A percentile compares a stretch with the other conserved stretches of the same genome.
Evolutionary conservation across 2,329 filamentous ascomycete species (phyloP).

Genomic region (Teratosphaeria destructans): DNA sequence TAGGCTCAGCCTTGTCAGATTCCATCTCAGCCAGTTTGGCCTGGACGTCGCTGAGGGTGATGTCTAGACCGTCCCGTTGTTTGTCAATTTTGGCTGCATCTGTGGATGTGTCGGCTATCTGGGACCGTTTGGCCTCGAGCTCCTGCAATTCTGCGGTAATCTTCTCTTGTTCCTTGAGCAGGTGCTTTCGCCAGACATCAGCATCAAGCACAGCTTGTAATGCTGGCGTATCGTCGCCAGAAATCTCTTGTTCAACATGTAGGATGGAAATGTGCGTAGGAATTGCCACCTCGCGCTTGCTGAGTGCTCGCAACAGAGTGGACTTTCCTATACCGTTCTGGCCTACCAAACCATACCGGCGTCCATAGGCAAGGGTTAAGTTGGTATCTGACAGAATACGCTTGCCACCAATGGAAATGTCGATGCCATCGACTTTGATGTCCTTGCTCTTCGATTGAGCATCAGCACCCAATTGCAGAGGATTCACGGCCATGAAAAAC

Average conservation of each 20-base stretch:
- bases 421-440: constrained; percentile 93
- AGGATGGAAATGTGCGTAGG: constrained; percentile 97
- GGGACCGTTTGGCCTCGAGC: constrained; percentile 66
- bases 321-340: constrained; percentile 90
- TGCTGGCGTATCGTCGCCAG: constrained; percentile 87
- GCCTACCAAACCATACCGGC: constrained; percentile 92
- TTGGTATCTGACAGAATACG: constrained; percentile 87
- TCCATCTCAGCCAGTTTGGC: constrained; percentile 94
- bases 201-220: constrained; percentile 92
- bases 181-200: constrained; percentile 95
- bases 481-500: constrained; percentile 99
- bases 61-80: constrained; percentile 82
- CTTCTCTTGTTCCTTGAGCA: constrained; percentile 81
- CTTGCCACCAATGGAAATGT: constrained; percentile 80
- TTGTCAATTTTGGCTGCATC: constrained; percentile 78
- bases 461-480: constrained; percentile 70
- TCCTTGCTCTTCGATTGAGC: constrained; percentile 81
- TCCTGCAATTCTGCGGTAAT: constrained; percentile 64
- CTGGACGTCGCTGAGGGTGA: constrained; percentile 84
- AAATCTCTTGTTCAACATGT: constrained; percentile 98
- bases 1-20: constrained; percentile 92
- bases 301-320: constrained; percentile 84
- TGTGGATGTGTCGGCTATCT: constrained; percentile 80
- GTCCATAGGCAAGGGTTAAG: constrained; percentile 80
- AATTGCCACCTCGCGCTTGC: constrained; percentile 85